A percentile compares a stretch with the other conserved stretches of the same genome.
Evolutionary conservation across 768 basidiomycete species (phyloP).

Genomic region (Myochromella boudieri): DNA sequence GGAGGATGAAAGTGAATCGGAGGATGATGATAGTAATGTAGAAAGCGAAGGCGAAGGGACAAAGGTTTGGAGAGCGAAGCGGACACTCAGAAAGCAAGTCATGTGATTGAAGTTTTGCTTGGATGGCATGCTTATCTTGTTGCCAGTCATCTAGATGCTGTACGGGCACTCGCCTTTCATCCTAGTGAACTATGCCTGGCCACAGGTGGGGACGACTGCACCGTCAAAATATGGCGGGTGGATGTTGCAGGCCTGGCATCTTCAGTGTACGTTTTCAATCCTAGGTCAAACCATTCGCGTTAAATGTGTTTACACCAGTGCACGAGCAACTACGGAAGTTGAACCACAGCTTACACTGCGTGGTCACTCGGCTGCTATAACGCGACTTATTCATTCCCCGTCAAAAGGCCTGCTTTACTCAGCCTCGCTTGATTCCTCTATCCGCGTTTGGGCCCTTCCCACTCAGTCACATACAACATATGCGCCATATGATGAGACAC

Average conservation of each 20-base stretch:
- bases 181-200: conserved; percentile 82
- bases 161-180: conserved; percentile 88
- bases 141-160: conserved; percentile 87
- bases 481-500: conserved; percentile 82
- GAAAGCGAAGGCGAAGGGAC: conserved; percentile 65
- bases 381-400: conserved; percentile 78
- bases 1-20: conserved; percentile 63
- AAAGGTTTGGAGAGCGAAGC: conserved; percentile 83
- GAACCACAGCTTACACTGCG: conserved; percentile 93
- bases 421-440: conserved; percentile 90
- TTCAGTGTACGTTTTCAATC: conserved; percentile 58
- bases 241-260: conserved; percentile 75
- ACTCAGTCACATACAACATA: conserved; percentile 80
- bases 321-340: conserved; percentile 77
- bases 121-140: conserved; percentile 17
- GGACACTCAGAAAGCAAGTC: conserved; percentile 86
- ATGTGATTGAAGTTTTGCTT: conserved; percentile 19
- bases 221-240: conserved; percentile 94
- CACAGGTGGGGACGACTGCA: conserved; percentile 94
- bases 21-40: conserved; percentile 71
- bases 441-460: conserved; percentile 89
- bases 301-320: conserved; percentile 41
- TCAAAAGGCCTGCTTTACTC: conserved; percentile 81
- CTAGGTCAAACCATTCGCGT: not conserved
- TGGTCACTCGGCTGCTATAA: conserved; percentile 90